These are phyloP conservation scores for Hymenoscyphus salicellus DNA, from an alignment of 2,329 filamentous ascomycete genomes.

Conservation along the genomic window DNA sequence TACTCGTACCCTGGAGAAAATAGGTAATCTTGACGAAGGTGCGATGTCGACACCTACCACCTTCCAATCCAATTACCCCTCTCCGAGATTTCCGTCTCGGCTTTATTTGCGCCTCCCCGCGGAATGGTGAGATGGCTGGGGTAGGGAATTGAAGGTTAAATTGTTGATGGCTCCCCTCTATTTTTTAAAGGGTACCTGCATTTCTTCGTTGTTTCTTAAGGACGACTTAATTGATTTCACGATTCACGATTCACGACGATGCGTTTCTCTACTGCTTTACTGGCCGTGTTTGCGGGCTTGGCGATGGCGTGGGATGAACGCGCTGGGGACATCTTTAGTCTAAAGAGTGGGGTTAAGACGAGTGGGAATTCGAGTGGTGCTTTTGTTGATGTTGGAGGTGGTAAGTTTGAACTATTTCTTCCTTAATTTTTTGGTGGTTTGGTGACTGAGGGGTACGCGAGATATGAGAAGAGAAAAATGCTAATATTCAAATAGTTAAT, in stretches of 20 bases:
- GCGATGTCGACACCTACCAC: too few species aligned
- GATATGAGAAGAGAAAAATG: neutral
- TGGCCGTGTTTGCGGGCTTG: neutral
- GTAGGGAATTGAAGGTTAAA: too few species aligned
- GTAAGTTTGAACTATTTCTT: conserved; percentile 4
- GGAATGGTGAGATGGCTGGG: too few species aligned
- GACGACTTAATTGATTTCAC: too few species aligned
- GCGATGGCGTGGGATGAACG: conserved; percentile 11
- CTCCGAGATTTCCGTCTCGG: too few species aligned
- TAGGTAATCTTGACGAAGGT: too few species aligned
- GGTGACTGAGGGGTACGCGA: neutral
- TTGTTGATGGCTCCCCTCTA: too few species aligned
- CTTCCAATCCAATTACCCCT: too few species aligned
- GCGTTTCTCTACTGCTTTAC: neutral
- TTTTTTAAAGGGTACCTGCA: too few species aligned
- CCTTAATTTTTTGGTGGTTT: neutral
- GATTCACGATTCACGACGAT: neutral
- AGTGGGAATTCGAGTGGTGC: conserved; percentile 15
- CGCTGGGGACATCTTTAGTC: conserved; percentile 15
- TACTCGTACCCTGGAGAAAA: too few species aligned
- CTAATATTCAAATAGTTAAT: conserved; percentile 40
- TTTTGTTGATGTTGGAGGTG: conserved; percentile 14
- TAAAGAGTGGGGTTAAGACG: conserved; percentile 12
- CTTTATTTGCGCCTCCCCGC: too few species aligned
- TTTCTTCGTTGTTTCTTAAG: too few species aligned